Evolutionary conservation across 2,329 filamentous ascomycete species (phyloP).

Genomic region (Phaeoacremonium minimum): DNA sequence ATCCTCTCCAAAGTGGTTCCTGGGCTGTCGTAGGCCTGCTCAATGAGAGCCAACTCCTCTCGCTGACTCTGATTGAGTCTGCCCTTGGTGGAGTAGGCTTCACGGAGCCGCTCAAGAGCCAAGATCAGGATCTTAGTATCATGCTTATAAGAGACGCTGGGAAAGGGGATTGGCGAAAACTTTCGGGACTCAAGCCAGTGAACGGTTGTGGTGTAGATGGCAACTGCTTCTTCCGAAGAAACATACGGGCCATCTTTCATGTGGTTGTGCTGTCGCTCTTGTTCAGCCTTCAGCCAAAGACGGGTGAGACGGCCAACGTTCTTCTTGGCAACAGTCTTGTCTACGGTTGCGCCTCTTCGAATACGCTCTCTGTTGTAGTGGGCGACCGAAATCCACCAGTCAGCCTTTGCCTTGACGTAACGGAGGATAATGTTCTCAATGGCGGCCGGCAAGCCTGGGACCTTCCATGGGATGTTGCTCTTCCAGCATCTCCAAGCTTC

Average conservation of each 20-base stretch:
- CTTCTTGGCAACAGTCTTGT: slow-evolving; percentile 99
- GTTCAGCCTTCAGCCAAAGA: slow-evolving; percentile 96
- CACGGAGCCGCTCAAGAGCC: slow-evolving; percentile 84
- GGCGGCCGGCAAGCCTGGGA: slow-evolving; percentile 89
- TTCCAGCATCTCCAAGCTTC: slow-evolving; percentile 99
- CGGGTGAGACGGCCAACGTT: slow-evolving; percentile 92
- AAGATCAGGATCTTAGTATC: slow-evolving; percentile 98
- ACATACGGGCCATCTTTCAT: slow-evolving; percentile 99
- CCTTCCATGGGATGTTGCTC: slow-evolving; percentile 99
- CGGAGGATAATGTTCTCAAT: slow-evolving; percentile 98
- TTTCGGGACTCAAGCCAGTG: slow-evolving; percentile 98
- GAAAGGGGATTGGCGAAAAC: slow-evolving; percentile 97
- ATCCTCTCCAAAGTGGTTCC: slow-evolving; percentile 94
- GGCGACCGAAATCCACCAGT: slow-evolving; percentile 99
- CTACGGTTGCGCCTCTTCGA: slow-evolving; percentile 89
- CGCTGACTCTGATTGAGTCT: slow-evolving; percentile 95
- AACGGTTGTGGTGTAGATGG: slow-evolving; percentile 97
- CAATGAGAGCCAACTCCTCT: slow-evolving; percentile 92
- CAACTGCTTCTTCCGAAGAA: slow-evolving; percentile 95
- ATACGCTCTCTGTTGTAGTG: slow-evolving; percentile 99
- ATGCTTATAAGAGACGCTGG: slow-evolving; percentile 98
- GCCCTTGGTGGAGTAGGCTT: slow-evolving; percentile 97
- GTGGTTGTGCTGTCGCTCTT: slow-evolving; percentile 98
- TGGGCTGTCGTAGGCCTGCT: slow-evolving; percentile 96
- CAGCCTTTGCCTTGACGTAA: slow-evolving; percentile 98